phyloP scores from a whole-genome alignment of 805 yeast genomes.

The Candida takata region DNA sequence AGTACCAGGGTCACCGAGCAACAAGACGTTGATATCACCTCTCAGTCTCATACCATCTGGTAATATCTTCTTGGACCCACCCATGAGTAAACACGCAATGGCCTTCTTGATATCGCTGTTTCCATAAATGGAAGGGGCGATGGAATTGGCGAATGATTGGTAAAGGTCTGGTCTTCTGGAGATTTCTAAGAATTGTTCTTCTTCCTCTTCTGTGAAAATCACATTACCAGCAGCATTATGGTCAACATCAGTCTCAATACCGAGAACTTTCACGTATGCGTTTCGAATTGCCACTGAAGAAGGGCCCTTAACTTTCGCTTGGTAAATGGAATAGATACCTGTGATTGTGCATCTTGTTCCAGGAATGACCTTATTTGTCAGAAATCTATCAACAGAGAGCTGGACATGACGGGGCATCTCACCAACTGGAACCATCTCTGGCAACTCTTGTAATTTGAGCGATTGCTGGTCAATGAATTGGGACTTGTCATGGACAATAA shows the following conservation, averaged over 20 bases:
- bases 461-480: constrained; percentile 93
- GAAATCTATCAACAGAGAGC: constrained; percentile 79
- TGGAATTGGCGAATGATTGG: constrained; percentile 76
- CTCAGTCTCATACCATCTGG: constrained; percentile 96
- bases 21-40: constrained; percentile 91
- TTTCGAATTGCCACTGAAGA: constrained; percentile 84
- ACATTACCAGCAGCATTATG: constrained; percentile 51
- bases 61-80: constrained; percentile 85
- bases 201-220: constrained; percentile 86
- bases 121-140: constrained; percentile 97
- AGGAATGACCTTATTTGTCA: constrained; percentile 88
- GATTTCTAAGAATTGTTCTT: constrained; percentile 77
- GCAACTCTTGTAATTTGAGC: constrained; percentile 90
- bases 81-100: constrained; percentile 84
- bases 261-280: constrained; percentile 83
- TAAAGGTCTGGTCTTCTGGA: constrained; percentile 81
- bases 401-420: constrained; percentile 95
- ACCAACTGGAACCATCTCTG: constrained; percentile 98
- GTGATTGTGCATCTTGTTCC: constrained; percentile 90
- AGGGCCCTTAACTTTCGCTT: constrained; percentile 52
- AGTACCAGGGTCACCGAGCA: constrained; percentile 98
- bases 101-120: constrained; percentile 89
- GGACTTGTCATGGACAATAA: constrained; percentile 89
- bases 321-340: constrained; percentile 90
- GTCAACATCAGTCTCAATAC: constrained; percentile 79